phyloP scores from a whole-genome alignment of 352 stramenopile species.

The Phytophthora nicotianae region DNA sequence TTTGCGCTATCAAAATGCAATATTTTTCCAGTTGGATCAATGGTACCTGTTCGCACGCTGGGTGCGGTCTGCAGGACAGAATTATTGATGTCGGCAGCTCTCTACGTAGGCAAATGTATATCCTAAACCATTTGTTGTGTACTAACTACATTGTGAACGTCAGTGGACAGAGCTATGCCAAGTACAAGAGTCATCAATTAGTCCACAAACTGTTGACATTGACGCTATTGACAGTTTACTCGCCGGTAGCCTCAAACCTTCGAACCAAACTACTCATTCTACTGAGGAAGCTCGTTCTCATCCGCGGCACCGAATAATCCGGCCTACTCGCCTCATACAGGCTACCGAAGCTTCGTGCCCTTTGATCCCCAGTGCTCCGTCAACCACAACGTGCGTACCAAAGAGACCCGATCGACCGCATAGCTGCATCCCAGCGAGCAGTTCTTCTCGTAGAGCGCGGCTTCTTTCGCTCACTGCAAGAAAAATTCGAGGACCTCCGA shows the following conservation, averaged over 20 bases:
- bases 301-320: conserved; percentile 9
- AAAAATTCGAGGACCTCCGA: conserved; percentile 7
- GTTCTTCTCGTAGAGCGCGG: conserved; percentile 25
- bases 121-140: not conserved
- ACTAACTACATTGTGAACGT: conserved; percentile 6
- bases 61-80: conserved; percentile 41
- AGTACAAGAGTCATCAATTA: conserved; percentile 20
- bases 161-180: conserved; percentile 52
- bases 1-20: conserved; percentile 59
- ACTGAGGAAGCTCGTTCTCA: not conserved
- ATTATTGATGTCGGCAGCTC: conserved; percentile 38
- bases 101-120: conserved; percentile 43
- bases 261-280: conserved; percentile 2
- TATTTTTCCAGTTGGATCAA: conserved; percentile 40
- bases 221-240: conserved; percentile 64
- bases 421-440: conserved; percentile 30
- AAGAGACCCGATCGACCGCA: conserved; percentile 36
- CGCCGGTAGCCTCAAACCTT: conserved; percentile 29
- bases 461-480: conserved; percentile 16
- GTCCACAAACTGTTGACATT: conserved; percentile 51
- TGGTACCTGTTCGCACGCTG: conserved; percentile 40
- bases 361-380: conserved; percentile 11
- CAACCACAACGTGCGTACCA: conserved; percentile 16
- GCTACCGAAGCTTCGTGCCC: conserved; percentile 15
- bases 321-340: conserved; percentile 11